phyloP scores from a whole-genome alignment of 1,284 basidiomycete genomes.

The Malassezia japonica region DNA sequence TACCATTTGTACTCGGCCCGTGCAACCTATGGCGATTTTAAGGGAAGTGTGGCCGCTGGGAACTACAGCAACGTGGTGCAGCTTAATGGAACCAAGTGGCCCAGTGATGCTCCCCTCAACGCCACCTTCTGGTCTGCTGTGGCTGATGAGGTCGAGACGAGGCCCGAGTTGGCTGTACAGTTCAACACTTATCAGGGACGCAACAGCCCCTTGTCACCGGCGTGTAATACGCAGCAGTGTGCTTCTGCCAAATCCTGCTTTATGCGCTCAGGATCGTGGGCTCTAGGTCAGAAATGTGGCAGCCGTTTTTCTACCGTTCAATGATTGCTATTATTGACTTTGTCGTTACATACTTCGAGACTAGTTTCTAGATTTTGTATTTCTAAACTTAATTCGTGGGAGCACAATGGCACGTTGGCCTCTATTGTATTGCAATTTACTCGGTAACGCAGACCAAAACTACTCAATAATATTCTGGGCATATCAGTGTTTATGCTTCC shows the following conservation, averaged over 20 bases:
- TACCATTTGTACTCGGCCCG: slow-evolving; percentile 64
- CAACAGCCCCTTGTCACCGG: slow-evolving; percentile 53
- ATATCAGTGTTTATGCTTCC: no score
- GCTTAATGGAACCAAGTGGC: slow-evolving; percentile 52
- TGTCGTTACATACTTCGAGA: no score
- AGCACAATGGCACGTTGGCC: no score
- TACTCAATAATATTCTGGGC: no score
- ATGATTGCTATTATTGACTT: background rate
- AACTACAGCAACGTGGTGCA: background rate
- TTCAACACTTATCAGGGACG: slow-evolving; percentile 67
- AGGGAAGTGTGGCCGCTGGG: background rate
- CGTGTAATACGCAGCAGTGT: slow-evolving; percentile 58
- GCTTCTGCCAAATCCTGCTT: slow-evolving; percentile 64
- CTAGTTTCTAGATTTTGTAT: no score
- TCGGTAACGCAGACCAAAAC: no score
- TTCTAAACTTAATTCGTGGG: no score
- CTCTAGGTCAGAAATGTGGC: slow-evolving; percentile 51
- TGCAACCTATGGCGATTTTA: slow-evolving; percentile 58
- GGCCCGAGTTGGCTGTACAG: slow-evolving; percentile 57
- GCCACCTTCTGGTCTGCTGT: slow-evolving; percentile 73
- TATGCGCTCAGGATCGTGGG: slow-evolving; percentile 60
- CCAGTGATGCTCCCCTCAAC: slow-evolving; percentile 61
- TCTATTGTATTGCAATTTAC: no score
- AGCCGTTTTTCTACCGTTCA: slow-evolving; percentile 51
- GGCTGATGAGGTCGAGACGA: slow-evolving; percentile 61